Base-by-base conservation (phyloP, 805 yeast species). In the Myxozyma neglecta region DNA sequence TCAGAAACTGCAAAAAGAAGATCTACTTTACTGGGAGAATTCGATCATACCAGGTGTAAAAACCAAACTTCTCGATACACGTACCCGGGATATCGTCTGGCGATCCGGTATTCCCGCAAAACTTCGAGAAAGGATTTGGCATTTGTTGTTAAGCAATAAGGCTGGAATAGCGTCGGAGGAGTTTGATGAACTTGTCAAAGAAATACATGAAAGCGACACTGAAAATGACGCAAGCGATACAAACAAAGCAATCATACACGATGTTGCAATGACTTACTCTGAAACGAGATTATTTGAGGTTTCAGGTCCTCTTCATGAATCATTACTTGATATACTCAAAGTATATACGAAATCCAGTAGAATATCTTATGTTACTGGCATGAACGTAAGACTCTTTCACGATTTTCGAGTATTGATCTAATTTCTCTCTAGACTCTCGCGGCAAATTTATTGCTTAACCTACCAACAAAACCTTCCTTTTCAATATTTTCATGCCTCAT, bases 81-180 rank as follows among this genome's bases (percentile, higher is more conserved):
- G 74, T 20, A 77, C 80, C 6, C 75, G 86, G 49, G 86, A 83
- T 62, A 71, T 84, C 37, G 83, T 85, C 83, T 84, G 88, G 88
- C 73, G 85, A 40, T 51, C 66, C 3, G 86, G 86, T 4, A 69
- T 85, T 2, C 85, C 88, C 1, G 40, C 68, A n/a, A 69, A 69
- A 20, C 68, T 77, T 6, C 74, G 91, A 48, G 71, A 75, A 5
- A 70, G 71, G 10, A 75, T 86, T 1, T 87, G 91, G 91, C 70
- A 29, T 8, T 32, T 44, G 10, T n/a, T 57, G 16, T 47, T 60
- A 34, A 62, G 61, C 5, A 60, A 60, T 40, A 11, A 37, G 11
- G 40, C 35, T 20, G 57, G 39, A 14, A 24, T 56, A 24, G 49
- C 52, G 32, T 6, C 51, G 11, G 32, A 6, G 9, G 37, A 37